Evolutionary conservation across 495 filamentous ascomycete species (phyloP), one percentile per base, ranked within the genome.

Genomic region (Bacidia rubella): DNA sequence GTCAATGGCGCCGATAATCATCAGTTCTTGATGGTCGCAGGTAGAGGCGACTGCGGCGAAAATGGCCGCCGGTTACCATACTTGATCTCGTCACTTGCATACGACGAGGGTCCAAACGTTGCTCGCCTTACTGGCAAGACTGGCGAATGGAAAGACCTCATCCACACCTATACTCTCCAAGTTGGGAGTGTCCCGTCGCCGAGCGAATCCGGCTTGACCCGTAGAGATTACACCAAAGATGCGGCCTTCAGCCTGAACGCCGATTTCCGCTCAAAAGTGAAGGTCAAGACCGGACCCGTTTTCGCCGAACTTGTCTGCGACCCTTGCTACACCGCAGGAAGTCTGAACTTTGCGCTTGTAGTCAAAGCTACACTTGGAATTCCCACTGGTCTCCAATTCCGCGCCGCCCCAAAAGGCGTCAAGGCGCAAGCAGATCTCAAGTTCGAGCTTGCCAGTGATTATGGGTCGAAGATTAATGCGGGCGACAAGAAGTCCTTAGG

Each of bases 21-120:
- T 41, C 63, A 55, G n/a, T 63, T 72, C 24, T 45, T 71, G 2
- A 54, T 71, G 42, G 63, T 70, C 19, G 66, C 68, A n/a, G 68
- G 66, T 17, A 49, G 46, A 17, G 61, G 59, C 17, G 60, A 70
- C 39, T 72, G 69, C 51, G 61, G 63, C 9, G 64, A 61, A 57
- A 69, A 69, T 53, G 40, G 56, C 2, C 44, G 60, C 39, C 35
- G 69, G 1, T 24, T 61, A 26, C 69, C 69, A 3, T 72, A 65
- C 46, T 46, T 59, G 10, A 57, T 70, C 39, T 60, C 60, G 2
- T 49, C 57, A 11, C 55, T 70, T 17, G 43, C 46, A 26, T 72
- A 67, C 51, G 61, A 67, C 47, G 61, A 64, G n/a, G 25, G 29
- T 5, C 43, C 45, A 10, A 63, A 62, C 24, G 64, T 52, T 23